Percentiles rank a stretch among this genome's conserved stretches.
phyloP scores from a whole-genome alignment of 169 alveolate genomes.

The Plasmodium blacklocki region DNA sequence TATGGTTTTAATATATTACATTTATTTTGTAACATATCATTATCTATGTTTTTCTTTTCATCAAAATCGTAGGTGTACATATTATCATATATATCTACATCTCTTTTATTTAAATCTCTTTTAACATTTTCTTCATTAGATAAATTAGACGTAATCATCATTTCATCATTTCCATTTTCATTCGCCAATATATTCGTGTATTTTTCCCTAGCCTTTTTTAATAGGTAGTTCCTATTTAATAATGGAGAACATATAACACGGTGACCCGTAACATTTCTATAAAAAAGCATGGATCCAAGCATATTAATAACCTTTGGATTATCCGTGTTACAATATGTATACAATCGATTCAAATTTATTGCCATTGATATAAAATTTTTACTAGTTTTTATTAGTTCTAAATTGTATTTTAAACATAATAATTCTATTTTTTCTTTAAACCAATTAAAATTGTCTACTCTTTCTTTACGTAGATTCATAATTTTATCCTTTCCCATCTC shows the following conservation, averaged over 20 bases:
- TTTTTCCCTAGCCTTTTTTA: not conserved
- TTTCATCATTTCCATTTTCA: not conserved
- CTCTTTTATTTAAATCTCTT: not conserved
- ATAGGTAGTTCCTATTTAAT: not conserved
- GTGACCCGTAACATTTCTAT: conserved; percentile 76
- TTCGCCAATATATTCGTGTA: not conserved
- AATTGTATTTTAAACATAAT: conserved; percentile 54
- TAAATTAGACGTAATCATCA: not conserved
- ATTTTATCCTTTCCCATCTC: conserved; percentile 69
- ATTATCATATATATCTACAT: not conserved
- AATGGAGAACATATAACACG: conserved; percentile 72
- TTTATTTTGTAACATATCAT: not conserved
- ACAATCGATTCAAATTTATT: conserved; percentile 43
- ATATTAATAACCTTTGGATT: conserved; percentile 34
- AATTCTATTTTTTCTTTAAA: not conserved
- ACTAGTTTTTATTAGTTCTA: conserved; percentile 43
- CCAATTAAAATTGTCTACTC: conserved; percentile 64
- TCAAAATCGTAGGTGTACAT: not conserved
- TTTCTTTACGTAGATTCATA: conserved; percentile 39
- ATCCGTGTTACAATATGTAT: conserved; percentile 9
- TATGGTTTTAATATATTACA: not conserved
- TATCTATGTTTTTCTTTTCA: not conserved
- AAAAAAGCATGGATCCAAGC: conserved; percentile 67
- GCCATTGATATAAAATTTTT: conserved; percentile 73
- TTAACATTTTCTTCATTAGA: not conserved